Base-by-base conservation (phyloP, 164 flowering plant species). In the Brasenia schreberi region DNA sequence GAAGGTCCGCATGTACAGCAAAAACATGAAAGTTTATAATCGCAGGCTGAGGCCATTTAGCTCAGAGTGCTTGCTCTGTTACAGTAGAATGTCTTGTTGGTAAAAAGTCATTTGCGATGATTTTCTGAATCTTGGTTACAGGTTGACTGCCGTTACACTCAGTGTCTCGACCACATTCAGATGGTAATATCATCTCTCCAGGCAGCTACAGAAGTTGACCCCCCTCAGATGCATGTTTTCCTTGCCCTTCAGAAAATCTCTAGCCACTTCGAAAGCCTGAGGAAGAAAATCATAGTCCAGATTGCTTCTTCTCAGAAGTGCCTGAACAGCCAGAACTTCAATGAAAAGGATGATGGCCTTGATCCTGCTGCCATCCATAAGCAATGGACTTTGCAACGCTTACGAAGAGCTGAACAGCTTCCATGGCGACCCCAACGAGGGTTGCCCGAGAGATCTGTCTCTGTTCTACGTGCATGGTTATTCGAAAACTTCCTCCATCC, bases 401-500 rank as follows among this genome's bases (percentile, higher is more conserved):
- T 87, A 11, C 82, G 78, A 73, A 83, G 77, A 67, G 86, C 83
- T 68, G 97, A 88, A 14, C 90, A 82, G 59, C 87, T 79, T 39
- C 72, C 80, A 45, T 93, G 96, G 98, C 78, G 95, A 79, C 96
- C 97, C 62, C 98, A 93, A 62, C 70, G 98, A 75, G 98, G 98
- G 70, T 83, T 93, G 33, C 98, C 98, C 0, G 98, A 93, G 70
- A 92, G 90, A 27, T 74, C 98, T 0, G 96, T 93, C 64, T 76
- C 95, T 19, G 74, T 93, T 70, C 84, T 90, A 16, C 77, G 90
- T 68, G 91, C 98, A 11, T 93, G 98, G 98, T 78, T 90, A 9
- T 93, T 90, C 67, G 98, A 93, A 66, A 96, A 93, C 79, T 93
- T 93, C 74, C 96, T 93, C 74, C 98, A 93, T 70, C 98, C 98